Percentiles rank a stretch among this genome's conserved stretches.
Conservation (phyloP, 352 stramenopile species). For the Globisporangium apiculatum region DNA sequence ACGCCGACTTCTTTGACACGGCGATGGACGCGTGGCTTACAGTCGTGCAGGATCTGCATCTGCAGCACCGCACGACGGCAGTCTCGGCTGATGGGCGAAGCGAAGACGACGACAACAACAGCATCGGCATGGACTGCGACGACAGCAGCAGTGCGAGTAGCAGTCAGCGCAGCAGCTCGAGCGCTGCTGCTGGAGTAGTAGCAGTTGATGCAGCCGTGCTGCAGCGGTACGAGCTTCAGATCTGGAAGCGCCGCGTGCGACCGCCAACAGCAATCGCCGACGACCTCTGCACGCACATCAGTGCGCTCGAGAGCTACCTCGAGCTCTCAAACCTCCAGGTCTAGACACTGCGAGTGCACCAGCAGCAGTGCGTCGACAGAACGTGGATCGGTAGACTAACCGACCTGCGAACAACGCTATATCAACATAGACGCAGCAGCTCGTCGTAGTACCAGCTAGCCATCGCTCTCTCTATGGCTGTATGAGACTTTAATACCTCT, state of each 20-base stretch:
- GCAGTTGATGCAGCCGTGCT: slow-evolving; percentile 20
- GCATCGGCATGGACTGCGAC: too few relatives aligned
- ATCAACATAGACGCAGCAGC: neutral
- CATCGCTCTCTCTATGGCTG: neutral
- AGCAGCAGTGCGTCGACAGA: neutral
- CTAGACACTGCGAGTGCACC: slow-evolving; percentile 12
- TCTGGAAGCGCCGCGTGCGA: slow-evolving; percentile 59
- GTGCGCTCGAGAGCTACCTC: slow-evolving; percentile 43
- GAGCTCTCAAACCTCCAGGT: slow-evolving; percentile 44
- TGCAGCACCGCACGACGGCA: slow-evolving; percentile 3
- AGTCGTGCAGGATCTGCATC: slow-evolving; percentile 39
- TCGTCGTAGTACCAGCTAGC: neutral
- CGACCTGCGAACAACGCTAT: neutral
- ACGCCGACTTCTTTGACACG: slow-evolving; percentile 53
- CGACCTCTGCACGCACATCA: slow-evolving; percentile 64
- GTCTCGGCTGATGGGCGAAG: too few relatives aligned
- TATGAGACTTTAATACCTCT: too few relatives aligned
- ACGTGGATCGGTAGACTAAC: neutral
- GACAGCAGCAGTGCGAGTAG: neutral
- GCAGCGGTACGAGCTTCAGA: slow-evolving; percentile 50
- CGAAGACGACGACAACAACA: neutral
- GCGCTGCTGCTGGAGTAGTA: slow-evolving; percentile 12
- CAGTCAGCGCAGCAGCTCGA: neutral
- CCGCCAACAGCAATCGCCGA: slow-evolving; percentile 39
- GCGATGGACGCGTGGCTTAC: slow-evolving; percentile 57